Evolutionary conservation across 257 asterid genomes (phyloP).

Genomic region (Primulina tabacum): DNA sequence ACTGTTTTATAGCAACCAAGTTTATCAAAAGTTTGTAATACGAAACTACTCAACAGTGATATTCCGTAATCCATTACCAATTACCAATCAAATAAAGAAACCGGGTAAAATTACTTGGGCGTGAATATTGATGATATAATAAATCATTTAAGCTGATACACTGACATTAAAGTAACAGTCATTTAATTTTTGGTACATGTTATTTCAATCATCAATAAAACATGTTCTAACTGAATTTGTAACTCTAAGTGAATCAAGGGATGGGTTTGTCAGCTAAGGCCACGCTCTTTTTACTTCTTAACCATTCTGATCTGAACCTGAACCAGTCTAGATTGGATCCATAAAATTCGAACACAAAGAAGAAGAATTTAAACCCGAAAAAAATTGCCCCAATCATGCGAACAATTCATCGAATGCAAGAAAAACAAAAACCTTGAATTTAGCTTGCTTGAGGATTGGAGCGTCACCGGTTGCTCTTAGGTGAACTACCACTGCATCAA

Average conservation of each 20-base stretch:
- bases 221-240: background rate
- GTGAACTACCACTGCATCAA: conserved; percentile 74
- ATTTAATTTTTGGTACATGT: background rate
- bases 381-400: background rate
- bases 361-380: background rate
- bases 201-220: background rate
- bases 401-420: conserved; percentile 4
- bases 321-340: background rate
- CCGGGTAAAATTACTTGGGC: background rate
- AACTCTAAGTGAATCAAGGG: background rate
- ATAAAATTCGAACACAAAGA: background rate
- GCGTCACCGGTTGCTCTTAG: conserved; percentile 97
- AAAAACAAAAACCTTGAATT: conserved; percentile 69
- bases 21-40: background rate
- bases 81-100: background rate
- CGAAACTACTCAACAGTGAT: background rate
- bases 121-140: background rate
- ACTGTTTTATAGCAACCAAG: background rate
- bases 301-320: background rate
- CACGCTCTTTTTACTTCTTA: background rate
- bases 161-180: background rate
- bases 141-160: background rate
- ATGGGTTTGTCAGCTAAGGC: background rate
- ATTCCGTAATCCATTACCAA: background rate
- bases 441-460: conserved; percentile 89